Conservation (phyloP, 1,139 yeast species). For the Spathaspora sp. region DNA sequence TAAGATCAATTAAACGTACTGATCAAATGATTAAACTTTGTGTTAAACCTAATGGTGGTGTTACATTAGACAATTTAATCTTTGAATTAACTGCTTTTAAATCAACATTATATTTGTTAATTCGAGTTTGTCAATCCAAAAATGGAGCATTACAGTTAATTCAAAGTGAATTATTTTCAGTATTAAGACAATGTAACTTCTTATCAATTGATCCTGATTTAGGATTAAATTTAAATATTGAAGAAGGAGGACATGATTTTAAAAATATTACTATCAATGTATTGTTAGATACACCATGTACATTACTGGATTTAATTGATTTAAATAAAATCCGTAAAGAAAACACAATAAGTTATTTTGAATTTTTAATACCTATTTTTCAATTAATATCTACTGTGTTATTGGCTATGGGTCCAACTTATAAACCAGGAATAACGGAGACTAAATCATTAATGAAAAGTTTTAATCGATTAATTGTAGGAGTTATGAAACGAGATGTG, state of each 20-base stretch:
- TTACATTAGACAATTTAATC: constrained; percentile 52
- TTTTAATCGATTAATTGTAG: constrained; percentile 58
- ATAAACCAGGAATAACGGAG: constrained; percentile 59
- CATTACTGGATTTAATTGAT: constrained; percentile 24
- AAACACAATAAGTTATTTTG: constrained; percentile 55
- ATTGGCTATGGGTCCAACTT: constrained; percentile 78
- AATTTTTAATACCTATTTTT: constrained; percentile 73
- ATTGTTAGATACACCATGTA: constrained; percentile 52
- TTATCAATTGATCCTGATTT: constrained; percentile 76
- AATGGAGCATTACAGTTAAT: constrained; percentile 74
- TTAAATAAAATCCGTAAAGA: constrained; percentile 16
- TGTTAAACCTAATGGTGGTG: constrained; percentile 27
- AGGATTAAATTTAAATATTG: constrained; percentile 52
- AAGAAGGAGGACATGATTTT: constrained; percentile 19
- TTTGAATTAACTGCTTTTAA: constrained; percentile 79
- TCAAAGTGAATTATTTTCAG: constrained; percentile 69
- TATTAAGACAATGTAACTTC: constrained; percentile 57
- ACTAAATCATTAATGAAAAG: constrained; percentile 53
- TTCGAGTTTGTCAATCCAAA: constrained; percentile 74
- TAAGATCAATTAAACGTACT: constrained; percentile 65
- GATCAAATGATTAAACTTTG: constrained; percentile 59
- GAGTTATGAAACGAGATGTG: constrained; percentile 70
- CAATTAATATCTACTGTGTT: constrained; percentile 69
- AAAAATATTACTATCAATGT: constrained; percentile 34
- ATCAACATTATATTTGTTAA: constrained; percentile 64